These are phyloP conservation scores for Microthlaspi erraticum DNA, from an alignment of 345 rosid species.

Conservation along the genomic window DNA sequence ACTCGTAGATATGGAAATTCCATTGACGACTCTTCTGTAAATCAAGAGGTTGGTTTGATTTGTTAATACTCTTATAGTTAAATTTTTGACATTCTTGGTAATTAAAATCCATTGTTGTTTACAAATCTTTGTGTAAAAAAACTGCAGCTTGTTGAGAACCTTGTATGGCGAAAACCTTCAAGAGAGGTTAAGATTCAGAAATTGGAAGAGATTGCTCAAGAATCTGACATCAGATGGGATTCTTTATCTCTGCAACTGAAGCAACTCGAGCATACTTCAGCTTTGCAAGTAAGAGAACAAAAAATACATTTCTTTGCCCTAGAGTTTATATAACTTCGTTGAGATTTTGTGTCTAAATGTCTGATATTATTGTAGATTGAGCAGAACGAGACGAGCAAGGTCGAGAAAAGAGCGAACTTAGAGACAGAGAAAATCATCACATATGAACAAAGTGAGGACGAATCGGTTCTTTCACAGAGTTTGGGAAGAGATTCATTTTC, in stretches of 20 bases:
- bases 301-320: background rate
- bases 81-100: conserved; percentile 10
- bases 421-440: conserved; percentile 14
- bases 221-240: conserved; percentile 66
- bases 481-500: conserved; percentile 35
- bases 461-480: conserved; percentile 34
- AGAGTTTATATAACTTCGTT: background rate
- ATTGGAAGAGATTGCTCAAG: conserved; percentile 59
- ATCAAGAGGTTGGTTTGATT: conserved; percentile 57
- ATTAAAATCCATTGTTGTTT: conserved; percentile 1
- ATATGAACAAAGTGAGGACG: conserved; percentile 52
- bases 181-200: conserved; percentile 63
- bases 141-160: conserved; percentile 58
- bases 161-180: conserved; percentile 45
- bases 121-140: background rate
- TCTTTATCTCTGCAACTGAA: conserved; percentile 58
- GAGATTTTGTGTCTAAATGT: background rate
- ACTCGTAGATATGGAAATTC: conserved; percentile 59
- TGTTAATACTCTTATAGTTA: background rate
- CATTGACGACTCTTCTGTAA: conserved; percentile 52
- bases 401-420: conserved; percentile 37
- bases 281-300: conserved; percentile 18
- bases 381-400: conserved; percentile 18
- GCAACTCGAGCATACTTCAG: conserved; percentile 46
- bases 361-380: conserved; percentile 24